Evolutionary conservation across 768 basidiomycete genomes (phyloP), one percentile per base, ranked within the genome.

Genomic region (Pleurotus pulmonarius): DNA sequence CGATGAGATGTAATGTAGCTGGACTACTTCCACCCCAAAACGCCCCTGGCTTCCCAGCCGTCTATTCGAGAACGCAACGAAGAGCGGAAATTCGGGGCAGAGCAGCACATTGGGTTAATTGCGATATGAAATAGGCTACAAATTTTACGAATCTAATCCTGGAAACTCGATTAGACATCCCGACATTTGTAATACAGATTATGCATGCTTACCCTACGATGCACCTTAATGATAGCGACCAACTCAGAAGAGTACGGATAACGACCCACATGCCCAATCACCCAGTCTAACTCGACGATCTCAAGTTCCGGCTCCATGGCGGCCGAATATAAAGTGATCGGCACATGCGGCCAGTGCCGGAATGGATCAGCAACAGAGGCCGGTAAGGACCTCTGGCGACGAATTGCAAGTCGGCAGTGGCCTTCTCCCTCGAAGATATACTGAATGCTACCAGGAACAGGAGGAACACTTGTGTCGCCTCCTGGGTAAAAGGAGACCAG

Each of bases 181-280:
- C 9, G 29, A 8, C 29, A 34, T 34, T 34, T 1, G 29, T 34
- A 34, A 34, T 34, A 34, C 29, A 34, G 29, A 34, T 34, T 34
- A 34, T 34, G 29, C 29, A 34, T 34, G 29, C 29, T 34, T 34
- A 34, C 29, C 29, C 29, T 34, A 8, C 29, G 29, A 34, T 34
- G 29, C 29, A 34, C 29, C 29, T 34, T 34, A 34, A 34, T 34
- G 29, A 34, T 34, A 34, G 29, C 29, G 9, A 34, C 29, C 29
- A 34, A 34, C 29, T 34, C 29, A 34, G 29, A 8, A 34, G 29
- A 34, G 29, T 34, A 34, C 29, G 29, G 29, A 34, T 34, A 65
- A 11, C 61, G 51, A 25, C 61, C 66, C 60, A 61, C 62, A 56
- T 67, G 66, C 7, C 59, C 60, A 18, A 63, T 20, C 38, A 66